phyloP scores from a whole-genome alignment of 2,329 filamentous ascomycete genomes.

The Phialocephala subalpina region DNA sequence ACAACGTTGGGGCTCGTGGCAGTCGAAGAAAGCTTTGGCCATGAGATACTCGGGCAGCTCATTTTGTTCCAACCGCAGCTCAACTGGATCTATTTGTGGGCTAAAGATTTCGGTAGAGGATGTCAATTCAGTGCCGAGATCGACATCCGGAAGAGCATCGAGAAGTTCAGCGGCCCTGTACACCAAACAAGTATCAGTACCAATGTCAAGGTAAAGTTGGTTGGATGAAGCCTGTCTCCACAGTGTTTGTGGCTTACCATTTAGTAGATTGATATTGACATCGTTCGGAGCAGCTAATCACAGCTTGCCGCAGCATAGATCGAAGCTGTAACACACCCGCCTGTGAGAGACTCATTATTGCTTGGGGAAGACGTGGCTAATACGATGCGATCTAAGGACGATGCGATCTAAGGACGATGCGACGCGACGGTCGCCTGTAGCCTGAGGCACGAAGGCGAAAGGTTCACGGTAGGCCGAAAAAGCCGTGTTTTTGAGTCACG shows the following conservation, averaged over 20 bases:
- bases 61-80: neutral
- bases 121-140: neutral
- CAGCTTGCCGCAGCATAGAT: neutral
- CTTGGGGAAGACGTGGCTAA: too few species aligned
- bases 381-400: too few species aligned
- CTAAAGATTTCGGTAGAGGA: neutral
- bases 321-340: neutral
- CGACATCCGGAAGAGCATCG: neutral
- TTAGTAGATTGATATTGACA: constrained; percentile 3
- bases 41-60: neutral
- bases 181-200: neutral
- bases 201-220: neutral
- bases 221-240: neutral
- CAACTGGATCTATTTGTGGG: neutral
- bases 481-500: too few species aligned
- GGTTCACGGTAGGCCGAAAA: too few species aligned
- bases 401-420: too few species aligned
- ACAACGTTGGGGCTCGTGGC: neutral
- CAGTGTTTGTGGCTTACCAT: neutral
- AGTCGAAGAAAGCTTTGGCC: neutral
- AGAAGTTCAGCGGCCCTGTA: neutral
- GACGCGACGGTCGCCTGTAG: too few species aligned
- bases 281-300: neutral
- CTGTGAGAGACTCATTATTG: neutral
- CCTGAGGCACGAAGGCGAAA: too few species aligned